These are phyloP conservation scores for Striga hermonthica DNA, from an alignment of 305 asterid species.

Conservation along the genomic window DNA sequence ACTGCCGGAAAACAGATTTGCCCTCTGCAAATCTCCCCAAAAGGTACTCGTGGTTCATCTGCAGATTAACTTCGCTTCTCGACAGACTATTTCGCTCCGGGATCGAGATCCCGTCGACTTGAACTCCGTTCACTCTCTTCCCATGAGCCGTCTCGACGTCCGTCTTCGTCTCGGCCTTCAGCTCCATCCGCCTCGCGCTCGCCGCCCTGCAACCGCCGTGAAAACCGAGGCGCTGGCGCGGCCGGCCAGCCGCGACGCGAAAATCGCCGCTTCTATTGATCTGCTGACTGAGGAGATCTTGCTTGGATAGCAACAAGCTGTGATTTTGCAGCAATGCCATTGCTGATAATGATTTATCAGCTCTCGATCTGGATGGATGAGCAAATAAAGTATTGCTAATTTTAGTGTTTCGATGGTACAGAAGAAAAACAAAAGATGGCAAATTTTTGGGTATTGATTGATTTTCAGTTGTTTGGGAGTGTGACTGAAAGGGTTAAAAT, in stretches of 20 bases:
- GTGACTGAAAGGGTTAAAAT: neutral
- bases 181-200: neutral
- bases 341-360: neutral
- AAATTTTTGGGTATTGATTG: neutral
- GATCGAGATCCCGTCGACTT: slow-evolving; percentile 36
- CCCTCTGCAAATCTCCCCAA: slow-evolving; percentile 59
- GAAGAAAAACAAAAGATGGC: neutral
- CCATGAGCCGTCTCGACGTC: slow-evolving; percentile 47
- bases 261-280: neutral
- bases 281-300: neutral
- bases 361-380: neutral
- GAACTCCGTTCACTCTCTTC: slow-evolving; percentile 57
- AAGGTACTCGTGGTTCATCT: slow-evolving; percentile 39
- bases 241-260: neutral
- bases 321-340: slow-evolving; percentile 28
- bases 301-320: neutral
- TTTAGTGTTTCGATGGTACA: neutral
- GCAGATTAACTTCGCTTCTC: neutral
- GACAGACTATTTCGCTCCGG: slow-evolving; percentile 25
- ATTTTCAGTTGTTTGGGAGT: neutral
- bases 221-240: neutral
- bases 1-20: slow-evolving; percentile 56
- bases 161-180: slow-evolving; percentile 14
- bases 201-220: neutral
- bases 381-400: neutral